These are phyloP conservation scores for Kalanchoe fedtschenkoi DNA, from an alignment of 164 flowering plant species.

Conservation along the genomic window DNA sequence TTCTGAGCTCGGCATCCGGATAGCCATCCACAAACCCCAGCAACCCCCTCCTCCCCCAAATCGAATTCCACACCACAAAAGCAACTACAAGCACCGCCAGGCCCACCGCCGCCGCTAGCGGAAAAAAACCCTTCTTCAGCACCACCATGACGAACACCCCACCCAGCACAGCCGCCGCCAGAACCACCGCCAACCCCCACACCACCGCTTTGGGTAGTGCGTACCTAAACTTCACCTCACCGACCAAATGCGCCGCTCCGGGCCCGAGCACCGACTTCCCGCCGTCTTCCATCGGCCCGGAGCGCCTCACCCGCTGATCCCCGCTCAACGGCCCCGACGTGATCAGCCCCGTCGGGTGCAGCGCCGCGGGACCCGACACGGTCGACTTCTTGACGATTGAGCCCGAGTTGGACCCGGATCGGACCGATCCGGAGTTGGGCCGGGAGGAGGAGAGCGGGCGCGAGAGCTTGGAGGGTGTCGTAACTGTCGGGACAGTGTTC, in stretches of 20 bases:
- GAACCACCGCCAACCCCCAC: constrained; percentile 58
- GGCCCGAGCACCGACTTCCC: constrained; percentile 33
- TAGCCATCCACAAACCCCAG: constrained; percentile 45
- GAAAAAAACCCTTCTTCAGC: not conserved
- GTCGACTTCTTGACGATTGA: constrained; percentile 17
- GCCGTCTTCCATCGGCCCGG: constrained; percentile 21
- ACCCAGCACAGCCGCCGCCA: constrained; percentile 53
- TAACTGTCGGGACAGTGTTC: constrained; percentile 22
- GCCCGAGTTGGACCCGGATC: constrained; percentile 47
- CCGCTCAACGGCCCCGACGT: constrained; percentile 21
- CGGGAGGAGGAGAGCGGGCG: constrained; percentile 49
- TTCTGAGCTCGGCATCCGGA: constrained; percentile 88
- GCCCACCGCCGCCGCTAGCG: constrained; percentile 37
- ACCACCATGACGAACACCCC: not conserved
- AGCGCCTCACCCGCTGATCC: constrained; percentile 8
- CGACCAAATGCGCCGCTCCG: constrained; percentile 55
- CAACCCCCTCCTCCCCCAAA: constrained; percentile 46
- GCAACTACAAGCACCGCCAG: constrained; percentile 27
- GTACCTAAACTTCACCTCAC: constrained; percentile 42
- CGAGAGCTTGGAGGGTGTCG: constrained; percentile 23
- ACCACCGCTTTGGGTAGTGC: constrained; percentile 48
- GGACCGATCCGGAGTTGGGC: constrained; percentile 55
- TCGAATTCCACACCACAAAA: constrained; percentile 52
- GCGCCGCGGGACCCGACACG: constrained; percentile 4
- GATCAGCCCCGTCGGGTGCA: constrained; percentile 20